A percentile compares a stretch with the other conserved stretches of the same genome.
Evolutionary conservation across 179 eudicot species (phyloP).

Genomic region (Amaranthus tricolor): DNA sequence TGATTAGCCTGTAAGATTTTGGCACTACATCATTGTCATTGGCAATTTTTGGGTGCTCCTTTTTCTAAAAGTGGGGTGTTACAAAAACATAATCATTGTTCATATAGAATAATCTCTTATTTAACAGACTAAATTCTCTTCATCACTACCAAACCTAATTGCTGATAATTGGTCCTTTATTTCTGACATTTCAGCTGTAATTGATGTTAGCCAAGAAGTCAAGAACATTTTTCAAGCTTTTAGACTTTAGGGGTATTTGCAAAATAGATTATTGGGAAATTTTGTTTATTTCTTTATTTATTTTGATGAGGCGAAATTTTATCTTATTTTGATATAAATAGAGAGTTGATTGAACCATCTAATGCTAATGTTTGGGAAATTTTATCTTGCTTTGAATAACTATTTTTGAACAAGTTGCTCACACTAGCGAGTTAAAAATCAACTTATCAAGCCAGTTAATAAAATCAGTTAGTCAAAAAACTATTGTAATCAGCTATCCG

Average conservation of each 20-base stretch:
- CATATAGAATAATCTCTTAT: constrained; percentile 16
- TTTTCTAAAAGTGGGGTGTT: constrained; percentile 20
- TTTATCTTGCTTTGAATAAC: too few relatives aligned
- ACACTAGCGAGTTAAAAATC: too few relatives aligned
- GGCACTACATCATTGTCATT: constrained; percentile 14
- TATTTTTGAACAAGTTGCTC: too few relatives aligned
- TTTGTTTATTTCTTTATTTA: too few relatives aligned
- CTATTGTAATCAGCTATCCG: too few relatives aligned
- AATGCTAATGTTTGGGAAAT: too few relatives aligned
- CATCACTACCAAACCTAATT: constrained; percentile 23
- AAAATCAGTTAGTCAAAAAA: too few relatives aligned
- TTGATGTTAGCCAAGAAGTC: constrained; percentile 15
- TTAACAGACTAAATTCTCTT: constrained; percentile 8
- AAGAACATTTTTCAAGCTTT: not conserved
- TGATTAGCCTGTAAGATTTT: constrained; percentile 1
- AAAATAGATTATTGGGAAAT: not conserved
- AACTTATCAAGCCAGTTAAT: too few relatives aligned
- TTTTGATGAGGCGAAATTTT: too few relatives aligned
- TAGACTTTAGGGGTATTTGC: not conserved
- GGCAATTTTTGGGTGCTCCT: constrained; percentile 14
- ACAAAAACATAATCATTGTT: constrained; percentile 27
- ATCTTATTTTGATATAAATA: too few relatives aligned
- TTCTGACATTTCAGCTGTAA: constrained; percentile 20
- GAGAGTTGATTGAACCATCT: too few relatives aligned
- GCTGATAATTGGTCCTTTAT: constrained; percentile 1